Evolutionary conservation across 805 yeast species (phyloP).

Genomic region (Candida manassasensis): DNA sequence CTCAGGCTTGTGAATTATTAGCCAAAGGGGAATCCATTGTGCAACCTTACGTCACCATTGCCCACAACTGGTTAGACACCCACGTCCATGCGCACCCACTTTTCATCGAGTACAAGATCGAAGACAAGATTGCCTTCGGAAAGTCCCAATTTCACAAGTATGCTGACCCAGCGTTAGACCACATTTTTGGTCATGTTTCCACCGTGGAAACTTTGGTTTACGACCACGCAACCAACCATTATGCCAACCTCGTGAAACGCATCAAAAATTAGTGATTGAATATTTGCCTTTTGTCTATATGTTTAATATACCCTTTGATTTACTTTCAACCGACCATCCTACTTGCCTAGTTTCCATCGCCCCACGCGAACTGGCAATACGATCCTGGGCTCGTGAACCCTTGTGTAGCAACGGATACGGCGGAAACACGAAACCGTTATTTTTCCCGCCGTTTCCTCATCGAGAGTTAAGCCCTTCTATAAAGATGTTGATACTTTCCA

Average conservation of each 20-base stretch:
- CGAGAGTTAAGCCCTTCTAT: too few relatives aligned
- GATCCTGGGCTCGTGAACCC: too few relatives aligned
- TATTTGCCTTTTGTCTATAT: too few relatives aligned
- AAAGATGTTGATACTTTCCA: too few relatives aligned
- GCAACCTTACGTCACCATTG: constrained; percentile 27
- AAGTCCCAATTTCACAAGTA: constrained; percentile 18
- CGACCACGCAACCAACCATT: constrained; percentile 12
- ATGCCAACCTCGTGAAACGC: not conserved
- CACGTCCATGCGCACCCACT: constrained; percentile 35
- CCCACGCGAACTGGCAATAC: too few relatives aligned
- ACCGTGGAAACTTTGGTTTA: constrained; percentile 27
- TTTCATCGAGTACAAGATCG: constrained; percentile 29
- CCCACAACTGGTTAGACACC: constrained; percentile 27
- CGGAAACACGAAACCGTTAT: too few relatives aligned
- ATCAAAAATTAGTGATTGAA: not conserved
- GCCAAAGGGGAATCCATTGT: constrained; percentile 22
- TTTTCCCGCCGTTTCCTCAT: too few relatives aligned
- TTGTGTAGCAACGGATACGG: too few relatives aligned
- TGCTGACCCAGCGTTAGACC: constrained; percentile 28
- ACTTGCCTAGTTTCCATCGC: too few relatives aligned
- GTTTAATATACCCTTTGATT: too few relatives aligned
- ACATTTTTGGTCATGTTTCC: constrained; percentile 32
- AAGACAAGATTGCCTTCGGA: constrained; percentile 21
- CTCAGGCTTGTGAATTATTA: constrained; percentile 30
- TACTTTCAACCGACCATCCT: too few relatives aligned